phyloP scores from a whole-genome alignment of 225 moss, liverwort and hornwort genomes.

The Physcomitrellopsis africana region DNA sequence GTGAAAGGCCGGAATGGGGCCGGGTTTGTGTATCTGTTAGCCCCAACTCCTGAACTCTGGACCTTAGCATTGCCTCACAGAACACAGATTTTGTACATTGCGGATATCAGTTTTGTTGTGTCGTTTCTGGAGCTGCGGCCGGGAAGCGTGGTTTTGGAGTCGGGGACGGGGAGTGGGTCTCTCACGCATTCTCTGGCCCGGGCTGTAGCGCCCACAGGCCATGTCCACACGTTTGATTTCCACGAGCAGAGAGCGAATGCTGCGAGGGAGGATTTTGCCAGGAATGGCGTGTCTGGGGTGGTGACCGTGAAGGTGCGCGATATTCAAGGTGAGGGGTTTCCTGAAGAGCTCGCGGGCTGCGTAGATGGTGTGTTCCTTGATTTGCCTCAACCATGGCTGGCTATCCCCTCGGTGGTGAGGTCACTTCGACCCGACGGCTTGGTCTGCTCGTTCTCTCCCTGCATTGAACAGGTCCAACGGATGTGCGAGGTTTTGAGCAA shows the following conservation, averaged over 20 bases:
- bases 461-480: constrained; percentile 94
- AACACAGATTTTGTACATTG: constrained; percentile 88
- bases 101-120: constrained; percentile 91
- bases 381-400: constrained; percentile 96
- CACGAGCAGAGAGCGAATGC: constrained; percentile 85
- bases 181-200: constrained; percentile 87
- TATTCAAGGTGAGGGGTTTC: constrained; percentile 91
- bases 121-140: constrained; percentile 90
- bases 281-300: constrained; percentile 63
- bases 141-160: constrained; percentile 83
- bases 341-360: constrained; percentile 60
- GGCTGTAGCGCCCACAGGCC: constrained; percentile 78
- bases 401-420: constrained; percentile 73
- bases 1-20: constrained; percentile 60
- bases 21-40: constrained; percentile 82
- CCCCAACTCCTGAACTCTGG: constrained; percentile 96
- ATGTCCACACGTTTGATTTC: constrained; percentile 87
- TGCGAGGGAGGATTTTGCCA: constrained; percentile 84
- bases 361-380: constrained; percentile 93
- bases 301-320: constrained; percentile 86
- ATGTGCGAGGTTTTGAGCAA: constrained; percentile 76
- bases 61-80: constrained; percentile 85
- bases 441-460: constrained; percentile 94
- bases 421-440: constrained; percentile 73
- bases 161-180: constrained; percentile 95